Evolutionary conservation across 768 basidiomycete species (phyloP), one percentile per base, ranked within the genome.

Genomic region (Pilatotrama ljubarskyi): DNA sequence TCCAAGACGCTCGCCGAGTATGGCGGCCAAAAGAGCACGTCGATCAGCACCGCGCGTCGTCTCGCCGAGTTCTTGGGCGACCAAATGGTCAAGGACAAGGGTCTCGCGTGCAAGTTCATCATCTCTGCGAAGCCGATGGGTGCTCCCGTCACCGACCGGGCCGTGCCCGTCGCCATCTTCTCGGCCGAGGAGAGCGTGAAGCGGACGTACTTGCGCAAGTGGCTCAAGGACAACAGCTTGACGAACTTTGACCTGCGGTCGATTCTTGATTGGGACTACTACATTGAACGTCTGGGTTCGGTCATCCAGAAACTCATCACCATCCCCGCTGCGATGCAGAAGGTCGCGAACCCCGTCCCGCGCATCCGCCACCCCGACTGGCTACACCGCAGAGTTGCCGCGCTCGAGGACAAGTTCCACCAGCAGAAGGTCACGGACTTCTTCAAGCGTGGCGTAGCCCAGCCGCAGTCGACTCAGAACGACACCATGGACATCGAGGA

Each of bases 11-110:
- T 99, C 48, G 91, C 95, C 1, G 97, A 98, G 74, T 98, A 99
- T 70, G 97, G 82, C 3, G 87, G 85, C 7, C 97, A 99, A 72
- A 99, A 99, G 75, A 98, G 95, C 29, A 99, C 97, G 0, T 97
- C 95, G 1, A 99, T 99, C 76, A 94, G 91, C 65, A 99, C 97
- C 0, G 97, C 97, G 3, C 87, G 84, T 65, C 87, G 97, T 59
- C 81, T 99, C 20, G 95, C 97, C 2, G 97, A 99, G 72, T 98
- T 99, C 77, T 76, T 99, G 56, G 97, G 97, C 32, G 88, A 95
- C 70, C 91, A 95, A 68, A 99, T 99, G 97, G 95, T 98, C 68
- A 98, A 98, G 74, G 97, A 98, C 77, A 99, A 98, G 72, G 97
- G 97, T 58, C 85, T 99, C 17, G 93, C 97, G 9, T 98, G 97